Evolutionary conservation across 345 rosid genomes (phyloP).

Genomic region (Heritiera littoralis): DNA sequence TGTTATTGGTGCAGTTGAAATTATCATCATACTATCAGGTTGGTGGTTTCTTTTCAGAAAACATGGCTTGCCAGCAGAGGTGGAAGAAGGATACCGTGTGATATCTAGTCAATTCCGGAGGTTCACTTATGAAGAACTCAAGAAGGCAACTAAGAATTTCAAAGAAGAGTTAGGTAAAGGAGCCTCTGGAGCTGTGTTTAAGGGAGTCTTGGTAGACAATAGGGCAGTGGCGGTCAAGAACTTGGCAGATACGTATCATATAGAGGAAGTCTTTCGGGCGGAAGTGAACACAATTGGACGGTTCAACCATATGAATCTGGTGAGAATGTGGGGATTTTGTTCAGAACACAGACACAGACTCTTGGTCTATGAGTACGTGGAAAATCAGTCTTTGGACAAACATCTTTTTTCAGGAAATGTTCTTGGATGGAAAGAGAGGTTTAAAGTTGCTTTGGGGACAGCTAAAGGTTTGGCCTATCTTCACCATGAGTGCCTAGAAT

Average conservation of each 20-base stretch:
- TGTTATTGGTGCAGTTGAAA: slow-evolving; percentile 38
- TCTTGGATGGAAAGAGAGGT: slow-evolving; percentile 53
- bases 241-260: slow-evolving; percentile 42
- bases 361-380: slow-evolving; percentile 52
- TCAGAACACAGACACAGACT: slow-evolving; percentile 42
- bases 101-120: slow-evolving; percentile 34
- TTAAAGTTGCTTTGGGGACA: slow-evolving; percentile 55
- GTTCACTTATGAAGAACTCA: slow-evolving; percentile 39
- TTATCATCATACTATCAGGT: slow-evolving; percentile 26
- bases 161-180: slow-evolving; percentile 48
- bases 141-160: slow-evolving; percentile 40
- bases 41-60: slow-evolving; percentile 39
- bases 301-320: slow-evolving; percentile 60
- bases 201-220: slow-evolving; percentile 43
- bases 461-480: slow-evolving; percentile 59
- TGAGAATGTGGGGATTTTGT: slow-evolving; percentile 56
- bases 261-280: slow-evolving; percentile 52
- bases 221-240: slow-evolving; percentile 53
- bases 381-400: slow-evolving; percentile 50
- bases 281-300: slow-evolving; percentile 54
- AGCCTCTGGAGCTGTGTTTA: slow-evolving; percentile 51
- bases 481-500: slow-evolving; percentile 63
- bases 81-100: slow-evolving; percentile 33
- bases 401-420: slow-evolving; percentile 36
- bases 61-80: neutral